Evolutionary conservation across 139 green algal genomes (phyloP).

Genomic region (Volvox reticuliferus): DNA sequence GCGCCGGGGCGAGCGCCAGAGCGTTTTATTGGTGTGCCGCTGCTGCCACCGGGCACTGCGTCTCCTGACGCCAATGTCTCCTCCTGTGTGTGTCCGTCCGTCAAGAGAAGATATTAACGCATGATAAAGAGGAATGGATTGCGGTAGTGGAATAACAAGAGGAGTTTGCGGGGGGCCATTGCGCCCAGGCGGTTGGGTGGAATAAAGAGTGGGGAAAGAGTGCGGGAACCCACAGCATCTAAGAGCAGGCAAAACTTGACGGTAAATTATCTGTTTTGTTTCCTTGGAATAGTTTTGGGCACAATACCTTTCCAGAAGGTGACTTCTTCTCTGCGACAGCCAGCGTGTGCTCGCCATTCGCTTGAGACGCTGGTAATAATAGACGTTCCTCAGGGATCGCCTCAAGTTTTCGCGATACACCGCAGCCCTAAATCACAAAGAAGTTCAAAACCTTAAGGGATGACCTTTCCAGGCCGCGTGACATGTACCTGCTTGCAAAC

Average conservation of each 20-base stretch:
- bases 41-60: too few species aligned
- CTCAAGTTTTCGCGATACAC: background rate
- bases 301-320: background rate
- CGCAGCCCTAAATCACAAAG: conserved; percentile 1
- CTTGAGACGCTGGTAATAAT: background rate
- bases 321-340: conserved; percentile 8
- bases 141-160: too few species aligned
- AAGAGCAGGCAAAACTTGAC: background rate
- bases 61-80: too few species aligned
- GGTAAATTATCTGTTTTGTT: background rate
- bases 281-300: background rate
- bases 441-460: background rate
- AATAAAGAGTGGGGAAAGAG: too few species aligned
- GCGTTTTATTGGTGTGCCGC: too few species aligned
- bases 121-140: too few species aligned
- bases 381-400: background rate
- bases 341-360: conserved; percentile 4
- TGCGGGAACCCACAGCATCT: background rate
- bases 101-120: too few species aligned
- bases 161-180: too few species aligned
- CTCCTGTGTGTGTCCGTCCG: too few species aligned
- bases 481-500: background rate
- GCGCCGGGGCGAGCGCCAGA: too few species aligned
- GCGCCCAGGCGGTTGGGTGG: too few species aligned
- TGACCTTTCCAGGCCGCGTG: background rate